Base-by-base conservation (phyloP, 169 alveolate genomes). In the Cryptosporidium muris region DNA sequence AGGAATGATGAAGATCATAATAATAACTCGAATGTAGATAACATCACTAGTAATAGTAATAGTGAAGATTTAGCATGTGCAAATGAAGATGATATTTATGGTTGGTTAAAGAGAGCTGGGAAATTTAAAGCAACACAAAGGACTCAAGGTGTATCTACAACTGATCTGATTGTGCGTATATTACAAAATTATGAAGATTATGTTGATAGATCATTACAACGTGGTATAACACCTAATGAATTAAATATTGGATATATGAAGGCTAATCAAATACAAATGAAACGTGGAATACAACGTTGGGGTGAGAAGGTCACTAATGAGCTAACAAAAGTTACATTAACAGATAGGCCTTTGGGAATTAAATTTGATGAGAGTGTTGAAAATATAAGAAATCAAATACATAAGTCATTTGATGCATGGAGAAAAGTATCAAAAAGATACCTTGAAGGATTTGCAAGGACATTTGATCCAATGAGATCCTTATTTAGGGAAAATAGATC, bases 141-240 rank as follows among this genome's bases (percentile, higher is more conserved):
- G 65, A 97, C 98, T 25, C 96, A 90, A 52, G 99, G 99, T 1
- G 96, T 97, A 8, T 95, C 99, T n/a, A 97, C 99, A 48, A 95
- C 98, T 25, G 99, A 97, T 80, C 63, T 96, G 51, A 94, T 97
- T 43, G 94, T 95, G 43, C 89, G 99, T 62, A 96, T 97, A 48
- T 92, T 97, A 42, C 97, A 94, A 81, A 96, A 97, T 81, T 97
- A 97, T 85, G 99, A 97, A 80, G 97, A 94, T 65, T 97, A 96
- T 88, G 92, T 96, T 3, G 95, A 93, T 66, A 88, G 98, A 81
- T 94, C 97, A 9, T 81, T 97, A n/a, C 92, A 94, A 65, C 92
- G 98, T 64, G 99, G 99, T 3, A 93, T 94, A 47, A 94, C 93
- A 45, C 96, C 98, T 1, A 89, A 94, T 52, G 99, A 97, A n/a